Conservation (phyloP, 805 yeast genomes). For the Yarrowia sp. region DNA sequence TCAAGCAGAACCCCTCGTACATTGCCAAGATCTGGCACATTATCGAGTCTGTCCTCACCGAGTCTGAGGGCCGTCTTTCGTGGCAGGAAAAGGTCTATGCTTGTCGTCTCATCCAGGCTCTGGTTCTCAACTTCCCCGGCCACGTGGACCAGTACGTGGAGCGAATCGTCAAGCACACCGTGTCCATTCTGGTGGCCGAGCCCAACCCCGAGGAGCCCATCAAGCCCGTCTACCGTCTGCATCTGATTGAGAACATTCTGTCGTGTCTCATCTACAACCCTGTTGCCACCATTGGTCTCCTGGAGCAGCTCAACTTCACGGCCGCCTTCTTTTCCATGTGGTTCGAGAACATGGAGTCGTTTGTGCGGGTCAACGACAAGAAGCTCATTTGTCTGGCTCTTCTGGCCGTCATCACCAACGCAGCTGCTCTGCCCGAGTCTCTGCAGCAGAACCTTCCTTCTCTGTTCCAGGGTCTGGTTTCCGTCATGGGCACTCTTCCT, state of each 20-base stretch:
- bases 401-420: conserved; percentile 46
- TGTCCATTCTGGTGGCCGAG: conserved; percentile 39
- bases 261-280: conserved; percentile 64
- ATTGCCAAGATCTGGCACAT: conserved; percentile 51
- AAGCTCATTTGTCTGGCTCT: conserved; percentile 71
- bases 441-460: conserved; percentile 42
- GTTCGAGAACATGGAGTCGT: conserved; percentile 55
- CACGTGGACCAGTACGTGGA: conserved; percentile 49
- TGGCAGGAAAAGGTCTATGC: conserved; percentile 58
- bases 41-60: conserved; percentile 39
- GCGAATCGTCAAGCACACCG: conserved; percentile 45
- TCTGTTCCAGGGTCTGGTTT: conserved; percentile 51
- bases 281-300: conserved; percentile 46
- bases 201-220: conserved; percentile 37
- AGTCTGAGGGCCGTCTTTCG: conserved; percentile 47
- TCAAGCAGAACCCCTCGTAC: conserved; percentile 47
- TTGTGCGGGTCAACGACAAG: conserved; percentile 73
- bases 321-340: conserved; percentile 59
- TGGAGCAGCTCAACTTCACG: conserved; percentile 47
- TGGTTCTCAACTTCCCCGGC: conserved; percentile 56
- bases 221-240: conserved; percentile 45
- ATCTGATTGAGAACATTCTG: conserved; percentile 58
- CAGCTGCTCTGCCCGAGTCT: conserved; percentile 37
- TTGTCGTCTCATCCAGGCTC: conserved; percentile 61
- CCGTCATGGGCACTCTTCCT: conserved; percentile 61